Evolutionary conservation across 2,329 filamentous ascomycete genomes (phyloP), one percentile per base, ranked within the genome.

Genomic region (Calonectria crousiana): DNA sequence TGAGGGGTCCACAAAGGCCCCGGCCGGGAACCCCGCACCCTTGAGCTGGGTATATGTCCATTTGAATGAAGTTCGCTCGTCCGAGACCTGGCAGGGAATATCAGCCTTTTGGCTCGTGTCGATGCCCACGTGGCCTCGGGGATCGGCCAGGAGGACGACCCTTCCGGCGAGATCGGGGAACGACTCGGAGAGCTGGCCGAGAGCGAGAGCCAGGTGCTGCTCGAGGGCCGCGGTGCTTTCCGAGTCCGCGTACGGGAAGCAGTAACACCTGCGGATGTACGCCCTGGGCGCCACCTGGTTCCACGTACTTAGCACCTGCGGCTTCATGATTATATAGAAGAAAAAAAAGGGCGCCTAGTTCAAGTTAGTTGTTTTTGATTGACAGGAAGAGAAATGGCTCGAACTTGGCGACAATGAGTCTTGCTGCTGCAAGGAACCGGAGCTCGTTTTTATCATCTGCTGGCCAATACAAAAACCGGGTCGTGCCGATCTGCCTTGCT

Each of bases 41-140:
- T 58, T 49, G 8, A 69, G 67, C 16, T 69, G 23, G 26, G 51
- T 20, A 23, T 60, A 69, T 10, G 67, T 69, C 67, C 60, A 64
- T 23, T 30, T 36, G 18, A 47, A 64, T 2, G 60, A 64, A 30
- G 26, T 26, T 23, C 60, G 36, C 60, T 64, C 18, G 41, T 64
- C 60, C 18, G 36, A n/a, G 23, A 64, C 60, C 4, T 18, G 60
- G 36, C 6, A 47, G 6, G 60, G 60, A n/a, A 64, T 64, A 13
- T 30, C 28, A 26, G 13, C n/a, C 38, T 18, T 23, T 28, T 64
- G 36, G 38, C 41, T 30, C 5, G 28, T 8, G 5, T 64, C 60
- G 30, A 64, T 26, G 38, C 60, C 26, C 23, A 64, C 32, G 28
- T 47, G 60, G 26, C 60, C 60, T 23, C 18, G 13, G 14, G 60